Evolutionary conservation across 179 eudicot species (phyloP).

Genomic region (Silene noctiflora): DNA sequence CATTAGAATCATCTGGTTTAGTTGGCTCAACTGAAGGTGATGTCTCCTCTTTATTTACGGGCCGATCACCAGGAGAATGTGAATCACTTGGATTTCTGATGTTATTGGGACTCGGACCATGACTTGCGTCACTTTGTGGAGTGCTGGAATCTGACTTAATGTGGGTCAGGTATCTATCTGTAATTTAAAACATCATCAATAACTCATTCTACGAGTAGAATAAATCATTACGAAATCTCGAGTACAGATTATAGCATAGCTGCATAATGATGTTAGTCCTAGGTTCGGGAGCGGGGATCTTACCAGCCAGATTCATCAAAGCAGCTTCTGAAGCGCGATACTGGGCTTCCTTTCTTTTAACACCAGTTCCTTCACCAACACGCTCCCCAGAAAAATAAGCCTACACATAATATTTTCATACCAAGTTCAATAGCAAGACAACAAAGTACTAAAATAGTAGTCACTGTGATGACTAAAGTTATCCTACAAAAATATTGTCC

Average conservation of each 20-base stretch:
- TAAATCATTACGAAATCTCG: neutral
- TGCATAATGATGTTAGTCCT: neutral
- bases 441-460: neutral
- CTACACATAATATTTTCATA: slow-evolving; percentile 30
- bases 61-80: slow-evolving; percentile 48
- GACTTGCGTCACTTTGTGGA: slow-evolving; percentile 51
- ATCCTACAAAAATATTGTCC: too few species aligned
- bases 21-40: slow-evolving; percentile 36
- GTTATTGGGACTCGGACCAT: slow-evolving; percentile 44
- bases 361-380: slow-evolving; percentile 80
- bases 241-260: neutral
- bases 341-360: slow-evolving; percentile 80
- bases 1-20: slow-evolving; percentile 41
- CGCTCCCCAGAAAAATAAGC: slow-evolving; percentile 84
- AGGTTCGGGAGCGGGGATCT: neutral
- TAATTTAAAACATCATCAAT: slow-evolving; percentile 26
- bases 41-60: slow-evolving; percentile 41
- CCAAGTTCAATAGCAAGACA: neutral
- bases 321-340: slow-evolving; percentile 88
- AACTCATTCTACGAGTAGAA: slow-evolving; percentile 5
- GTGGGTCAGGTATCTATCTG: slow-evolving; percentile 71
- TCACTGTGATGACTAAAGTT: neutral
- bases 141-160: slow-evolving; percentile 47
- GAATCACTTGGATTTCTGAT: slow-evolving; percentile 42
- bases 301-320: slow-evolving; percentile 85